Evolutionary conservation across 2,329 filamentous ascomycete genomes (phyloP).

Genomic region (Colletotrichum gloeosporioides): DNA sequence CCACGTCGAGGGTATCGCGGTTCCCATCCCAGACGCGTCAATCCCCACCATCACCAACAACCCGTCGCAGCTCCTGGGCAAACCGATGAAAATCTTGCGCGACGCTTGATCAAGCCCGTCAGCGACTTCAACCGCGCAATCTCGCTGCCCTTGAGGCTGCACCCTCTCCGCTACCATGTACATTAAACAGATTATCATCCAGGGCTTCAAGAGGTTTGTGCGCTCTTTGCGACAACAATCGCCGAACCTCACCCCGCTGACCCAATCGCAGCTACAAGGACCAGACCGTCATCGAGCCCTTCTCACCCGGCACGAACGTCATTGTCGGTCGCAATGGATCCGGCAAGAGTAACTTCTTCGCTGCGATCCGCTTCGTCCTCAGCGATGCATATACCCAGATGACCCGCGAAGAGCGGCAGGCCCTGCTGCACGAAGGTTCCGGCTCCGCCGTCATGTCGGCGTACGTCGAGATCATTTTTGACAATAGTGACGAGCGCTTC

Average conservation of each 20-base stretch:
- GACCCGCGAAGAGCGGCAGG: conserved; percentile 93
- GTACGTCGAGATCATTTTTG: conserved; percentile 99
- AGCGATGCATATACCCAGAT: conserved; percentile 97
- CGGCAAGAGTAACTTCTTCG: conserved; percentile 99
- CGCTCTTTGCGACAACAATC: conserved; percentile 23
- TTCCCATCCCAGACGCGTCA: conserved; percentile 16
- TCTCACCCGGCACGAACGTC: conserved; percentile 96
- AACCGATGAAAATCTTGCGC: conserved; percentile 19
- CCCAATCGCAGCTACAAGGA: conserved; percentile 84
- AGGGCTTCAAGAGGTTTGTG: conserved; percentile 98
- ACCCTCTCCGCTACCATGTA: conserved; percentile 68
- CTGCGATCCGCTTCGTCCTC: conserved; percentile 96
- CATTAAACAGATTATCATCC: conserved; percentile 99
- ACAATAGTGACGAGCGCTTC: conserved; percentile 96
- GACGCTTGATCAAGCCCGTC: background rate
- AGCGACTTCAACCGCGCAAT: conserved; percentile 13
- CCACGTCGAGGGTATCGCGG: conserved; percentile 9
- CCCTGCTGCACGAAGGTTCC: conserved; percentile 95
- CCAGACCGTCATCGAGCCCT: conserved; percentile 97
- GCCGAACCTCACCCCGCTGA: conserved; percentile 26
- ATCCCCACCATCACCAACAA: conserved; percentile 20
- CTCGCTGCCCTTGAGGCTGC: conserved; percentile 19
- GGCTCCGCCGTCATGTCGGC: conserved; percentile 98
- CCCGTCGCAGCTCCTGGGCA: background rate
- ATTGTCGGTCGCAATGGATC: conserved; percentile 99